phyloP scores from a whole-genome alignment of 1,284 basidiomycete species.

The Omphalotus olearius region DNA sequence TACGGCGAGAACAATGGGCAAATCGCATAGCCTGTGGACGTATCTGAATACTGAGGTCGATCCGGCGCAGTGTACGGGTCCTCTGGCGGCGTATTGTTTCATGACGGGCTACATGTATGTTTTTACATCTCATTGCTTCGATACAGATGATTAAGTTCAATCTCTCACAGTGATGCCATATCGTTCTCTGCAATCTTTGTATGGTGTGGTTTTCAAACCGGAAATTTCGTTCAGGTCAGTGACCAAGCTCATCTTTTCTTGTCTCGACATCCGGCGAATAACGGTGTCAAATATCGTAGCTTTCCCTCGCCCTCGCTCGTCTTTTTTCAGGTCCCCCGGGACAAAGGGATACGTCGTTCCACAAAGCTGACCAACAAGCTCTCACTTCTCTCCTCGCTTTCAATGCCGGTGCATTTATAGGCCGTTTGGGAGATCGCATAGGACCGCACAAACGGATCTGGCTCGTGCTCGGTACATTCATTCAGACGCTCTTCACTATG shows the following conservation, averaged over 20 bases:
- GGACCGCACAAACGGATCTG: constrained; percentile 55
- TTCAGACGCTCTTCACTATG: constrained; percentile 60
- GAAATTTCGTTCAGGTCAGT: constrained; percentile 22
- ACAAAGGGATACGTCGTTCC: constrained; percentile 44
- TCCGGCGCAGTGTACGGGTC: constrained; percentile 17
- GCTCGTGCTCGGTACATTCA: constrained; percentile 52
- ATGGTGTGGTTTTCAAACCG: constrained; percentile 25
- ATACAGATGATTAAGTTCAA: neutral
- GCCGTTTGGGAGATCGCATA: constrained; percentile 52
- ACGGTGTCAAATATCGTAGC: neutral
- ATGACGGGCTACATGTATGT: constrained; percentile 26
- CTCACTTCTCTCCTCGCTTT: constrained; percentile 60
- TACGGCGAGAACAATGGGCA: neutral
- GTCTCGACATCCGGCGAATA: no score
- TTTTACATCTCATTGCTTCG: neutral
- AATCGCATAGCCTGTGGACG: constrained; percentile 2
- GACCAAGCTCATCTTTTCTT: neutral
- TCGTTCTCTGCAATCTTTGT: constrained; percentile 31
- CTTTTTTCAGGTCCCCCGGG: constrained; percentile 43
- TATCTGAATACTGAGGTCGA: constrained; percentile 13
- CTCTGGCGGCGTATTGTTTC: constrained; percentile 21
- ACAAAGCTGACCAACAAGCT: constrained; percentile 62
- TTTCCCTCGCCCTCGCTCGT: constrained; percentile 24
- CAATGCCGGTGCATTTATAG: constrained; percentile 53
- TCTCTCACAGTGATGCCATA: constrained; percentile 52